These are phyloP conservation scores for Petunia axillaris DNA, from an alignment of 257 asterid species.

Conservation along the genomic window DNA sequence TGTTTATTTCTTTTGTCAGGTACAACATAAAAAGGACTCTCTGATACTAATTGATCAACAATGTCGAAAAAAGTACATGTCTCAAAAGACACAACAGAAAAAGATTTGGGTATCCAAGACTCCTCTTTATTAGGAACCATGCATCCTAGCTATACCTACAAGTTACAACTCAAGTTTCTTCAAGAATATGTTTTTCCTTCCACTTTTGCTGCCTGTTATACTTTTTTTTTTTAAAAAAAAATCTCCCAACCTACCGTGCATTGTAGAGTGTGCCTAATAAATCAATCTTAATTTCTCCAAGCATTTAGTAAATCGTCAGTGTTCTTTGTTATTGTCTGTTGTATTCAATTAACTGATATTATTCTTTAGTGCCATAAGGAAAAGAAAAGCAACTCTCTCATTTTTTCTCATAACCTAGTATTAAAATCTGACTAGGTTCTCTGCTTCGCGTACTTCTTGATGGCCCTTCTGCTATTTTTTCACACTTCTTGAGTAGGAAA, in stretches of 20 bases:
- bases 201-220: not conserved
- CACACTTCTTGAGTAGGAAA: not conserved
- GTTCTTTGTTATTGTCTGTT: not conserved
- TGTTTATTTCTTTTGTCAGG: not conserved
- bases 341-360: not conserved
- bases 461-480: not conserved
- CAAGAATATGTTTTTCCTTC: not conserved
- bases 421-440: not conserved
- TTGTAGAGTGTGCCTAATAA: not conserved
- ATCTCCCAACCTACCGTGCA: not conserved
- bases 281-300: not conserved
- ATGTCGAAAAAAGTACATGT: not conserved
- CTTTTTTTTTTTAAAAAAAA: not conserved
- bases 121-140: slow-evolving; percentile 1
- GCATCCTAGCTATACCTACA: slow-evolving; percentile 13
- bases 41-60: not conserved
- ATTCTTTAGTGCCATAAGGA: not conserved
- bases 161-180: slow-evolving; percentile 6
- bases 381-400: not conserved
- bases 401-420: not conserved
- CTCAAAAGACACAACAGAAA: not conserved
- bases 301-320: not conserved
- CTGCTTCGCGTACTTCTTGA: not conserved
- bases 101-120: slow-evolving; percentile 9
- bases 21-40: not conserved